Evolutionary conservation across 345 rosid genomes (phyloP).

Genomic region (Linum tenue): DNA sequence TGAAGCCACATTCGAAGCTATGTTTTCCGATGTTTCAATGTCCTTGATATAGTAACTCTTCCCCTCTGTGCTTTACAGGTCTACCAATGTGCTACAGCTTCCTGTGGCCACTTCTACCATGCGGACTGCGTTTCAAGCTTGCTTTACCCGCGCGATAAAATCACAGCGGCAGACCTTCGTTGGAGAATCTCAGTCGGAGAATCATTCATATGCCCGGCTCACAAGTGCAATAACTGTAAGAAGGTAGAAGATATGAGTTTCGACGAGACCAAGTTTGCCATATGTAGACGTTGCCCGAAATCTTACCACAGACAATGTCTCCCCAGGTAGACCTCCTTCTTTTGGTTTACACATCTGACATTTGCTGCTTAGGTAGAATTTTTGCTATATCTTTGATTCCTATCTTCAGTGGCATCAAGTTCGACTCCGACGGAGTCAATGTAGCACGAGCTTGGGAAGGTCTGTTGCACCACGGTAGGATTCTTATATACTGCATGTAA

Average conservation of each 20-base stretch:
- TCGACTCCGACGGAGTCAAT: slow-evolving; percentile 14
- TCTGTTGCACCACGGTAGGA: slow-evolving; percentile 37
- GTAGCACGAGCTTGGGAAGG: slow-evolving; percentile 46
- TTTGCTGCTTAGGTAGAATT: background rate
- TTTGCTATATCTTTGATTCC: slow-evolving; percentile 12
- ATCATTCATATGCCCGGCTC: slow-evolving; percentile 53
- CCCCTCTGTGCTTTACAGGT: slow-evolving; percentile 29
- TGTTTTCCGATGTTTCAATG: slow-evolving; percentile 3
- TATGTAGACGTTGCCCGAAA: slow-evolving; percentile 73
- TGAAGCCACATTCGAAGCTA: no score
- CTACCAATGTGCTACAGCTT: slow-evolving; percentile 52
- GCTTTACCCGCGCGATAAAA: slow-evolving; percentile 31
- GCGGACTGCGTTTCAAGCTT: slow-evolving; percentile 53
- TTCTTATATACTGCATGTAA: slow-evolving; percentile 66
- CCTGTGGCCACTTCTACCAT: slow-evolving; percentile 71
- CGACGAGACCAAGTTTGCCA: slow-evolving; percentile 42
- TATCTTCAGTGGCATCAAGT: slow-evolving; percentile 36
- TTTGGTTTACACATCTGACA: background rate
- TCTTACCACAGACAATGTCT: slow-evolving; percentile 64
- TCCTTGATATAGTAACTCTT: background rate
- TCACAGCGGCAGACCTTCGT: slow-evolving; percentile 26
- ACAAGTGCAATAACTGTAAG: slow-evolving; percentile 48
- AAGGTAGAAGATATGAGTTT: slow-evolving; percentile 35
- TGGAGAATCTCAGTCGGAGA: slow-evolving; percentile 42
- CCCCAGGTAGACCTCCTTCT: slow-evolving; percentile 34